Base-by-base conservation (phyloP, 116 monocot genomes). In the Cymodocea nodosa region DNA sequence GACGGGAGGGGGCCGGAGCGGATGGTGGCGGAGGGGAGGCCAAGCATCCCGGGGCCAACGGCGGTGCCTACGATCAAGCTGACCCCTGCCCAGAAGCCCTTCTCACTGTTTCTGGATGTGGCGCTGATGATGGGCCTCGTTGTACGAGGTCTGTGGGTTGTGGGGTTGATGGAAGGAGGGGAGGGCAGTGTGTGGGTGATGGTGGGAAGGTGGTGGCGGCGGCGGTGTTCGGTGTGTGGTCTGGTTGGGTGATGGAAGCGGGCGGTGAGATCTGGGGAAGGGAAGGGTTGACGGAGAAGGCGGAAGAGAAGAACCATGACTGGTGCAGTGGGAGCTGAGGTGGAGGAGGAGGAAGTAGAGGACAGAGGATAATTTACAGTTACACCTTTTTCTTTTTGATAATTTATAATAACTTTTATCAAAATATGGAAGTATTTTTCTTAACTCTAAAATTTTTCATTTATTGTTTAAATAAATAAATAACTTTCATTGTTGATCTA, bases 41-140 rank as follows among this genome's bases (percentile, higher is more conserved):
- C 87, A 4, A 91, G 87, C 90, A 91, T 84, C 7, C 90, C 87
- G 0, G 87, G 90, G 19, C 84, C 90, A 1, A 86, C 90, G 0
- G 87, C 90, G 0, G 90, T 86, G 66, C 86, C 90, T 0, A 91
- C 34, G 61, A 91, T 91, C 37, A 91, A 60, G 50, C 65, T 67
- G n/a, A 91, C 80, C 12, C 86, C 86, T 0, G 58, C 82, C 75
- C 73, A 82, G 74, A 91, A 87, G 79, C 66, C 79, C 56, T 72
- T 78, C 12, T 59, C 49, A 2, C 59, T 52, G 37, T 0, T 35
- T 16, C 4, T 4, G 25, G 52, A 3, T 23, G 52, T 5, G 22
- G 22, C 11, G 37, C 19, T 16, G 35, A 11, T 61, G 25, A 17
- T 36, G 13, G 24, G 35, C 13, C 10, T 56, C 20, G 10, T 56